Conservation (phyloP, 768 basidiomycete species). For the Neoboletus magnificus region DNA sequence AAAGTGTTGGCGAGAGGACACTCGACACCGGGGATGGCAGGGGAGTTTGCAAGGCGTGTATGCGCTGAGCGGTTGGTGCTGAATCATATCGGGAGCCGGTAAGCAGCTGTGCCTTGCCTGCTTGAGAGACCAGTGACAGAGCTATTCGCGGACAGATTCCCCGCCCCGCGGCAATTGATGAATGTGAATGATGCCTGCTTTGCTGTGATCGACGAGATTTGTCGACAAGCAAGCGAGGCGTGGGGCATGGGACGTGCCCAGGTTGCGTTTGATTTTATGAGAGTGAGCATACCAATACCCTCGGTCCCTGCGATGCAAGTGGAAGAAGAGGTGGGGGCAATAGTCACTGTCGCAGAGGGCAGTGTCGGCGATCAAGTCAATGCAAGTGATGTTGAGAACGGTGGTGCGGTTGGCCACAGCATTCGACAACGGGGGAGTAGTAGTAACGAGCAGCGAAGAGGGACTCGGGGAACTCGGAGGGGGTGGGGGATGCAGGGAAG, state of each 20-base stretch:
- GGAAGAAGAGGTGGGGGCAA: neutral
- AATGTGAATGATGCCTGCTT: conserved; percentile 31
- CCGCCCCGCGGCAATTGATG: conserved; percentile 42
- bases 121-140: neutral
- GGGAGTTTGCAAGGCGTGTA: conserved; percentile 62
- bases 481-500: conserved; percentile 2
- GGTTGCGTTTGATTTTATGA: conserved; percentile 60
- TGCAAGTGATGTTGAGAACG: neutral
- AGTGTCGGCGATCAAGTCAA: neutral
- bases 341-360: neutral
- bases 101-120: conserved; percentile 10
- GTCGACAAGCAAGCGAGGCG: conserved; percentile 56
- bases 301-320: neutral
- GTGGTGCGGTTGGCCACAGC: neutral
- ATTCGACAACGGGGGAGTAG: neutral
- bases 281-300: conserved; percentile 36
- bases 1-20: conserved; percentile 69
- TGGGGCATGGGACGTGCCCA: conserved; percentile 50
- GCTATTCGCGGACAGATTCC: conserved; percentile 41
- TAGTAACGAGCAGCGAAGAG: neutral
- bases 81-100: conserved; percentile 79
- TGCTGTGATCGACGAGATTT: conserved; percentile 56
- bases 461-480: neutral
- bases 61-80: conserved; percentile 61
- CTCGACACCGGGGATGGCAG: conserved; percentile 77